Conservation (phyloP, 192 early-diverging fungal genomes). For the Neocallimastix lanati region DNA sequence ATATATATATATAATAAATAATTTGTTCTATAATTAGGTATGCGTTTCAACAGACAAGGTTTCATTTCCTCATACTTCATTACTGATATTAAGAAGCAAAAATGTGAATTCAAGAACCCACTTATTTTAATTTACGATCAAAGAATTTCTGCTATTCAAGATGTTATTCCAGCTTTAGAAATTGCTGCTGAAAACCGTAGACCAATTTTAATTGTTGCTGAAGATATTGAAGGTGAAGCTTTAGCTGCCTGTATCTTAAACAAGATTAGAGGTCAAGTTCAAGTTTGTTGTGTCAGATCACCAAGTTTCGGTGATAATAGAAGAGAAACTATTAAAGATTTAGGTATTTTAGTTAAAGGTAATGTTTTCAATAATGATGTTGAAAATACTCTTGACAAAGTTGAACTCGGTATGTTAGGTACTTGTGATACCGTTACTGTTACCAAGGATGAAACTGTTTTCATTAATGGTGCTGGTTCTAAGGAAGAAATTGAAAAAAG, state of each 20-base stretch:
- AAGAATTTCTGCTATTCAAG: conserved; percentile 91
- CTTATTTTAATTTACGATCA: conserved; percentile 94
- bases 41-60: conserved; percentile 94
- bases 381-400: conserved; percentile 91
- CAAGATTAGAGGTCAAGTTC: conserved; percentile 96
- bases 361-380: conserved; percentile 96
- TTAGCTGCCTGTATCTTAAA: conserved; percentile 98
- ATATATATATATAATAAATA: no score
- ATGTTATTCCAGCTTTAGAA: conserved; percentile 92
- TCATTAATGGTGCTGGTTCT: conserved; percentile 85
- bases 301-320: conserved; percentile 99
- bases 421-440: conserved; percentile 71
- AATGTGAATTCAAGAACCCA: conserved; percentile 99
- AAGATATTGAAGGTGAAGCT: conserved; percentile 98
- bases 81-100: conserved; percentile 94
- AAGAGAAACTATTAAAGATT: conserved; percentile 93
- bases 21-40: no score
- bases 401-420: conserved; percentile 69
- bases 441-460: conserved; percentile 98
- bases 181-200: conserved; percentile 83
- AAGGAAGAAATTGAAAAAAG: conserved; percentile 81
- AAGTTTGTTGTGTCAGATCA: conserved; percentile 94
- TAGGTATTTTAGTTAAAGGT: conserved; percentile 88
- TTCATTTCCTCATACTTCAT: conserved; percentile 99
- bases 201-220: conserved; percentile 91